Conservation (phyloP, 1,139 yeast genomes). For the Saccharomyces hybrid region DNA sequence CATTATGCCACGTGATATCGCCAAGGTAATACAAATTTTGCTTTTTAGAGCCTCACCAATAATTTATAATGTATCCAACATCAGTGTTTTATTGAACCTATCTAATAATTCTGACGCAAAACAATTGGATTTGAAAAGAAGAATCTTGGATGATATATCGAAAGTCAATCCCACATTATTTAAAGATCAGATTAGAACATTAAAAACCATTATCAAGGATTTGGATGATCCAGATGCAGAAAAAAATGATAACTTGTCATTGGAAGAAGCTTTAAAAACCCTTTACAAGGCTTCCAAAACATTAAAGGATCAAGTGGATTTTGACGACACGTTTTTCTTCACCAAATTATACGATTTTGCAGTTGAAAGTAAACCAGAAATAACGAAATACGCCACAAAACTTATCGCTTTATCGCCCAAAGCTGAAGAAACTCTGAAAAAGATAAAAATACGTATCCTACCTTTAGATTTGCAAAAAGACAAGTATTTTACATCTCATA, state of each 20-base stretch:
- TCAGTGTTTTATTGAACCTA: conserved; percentile 44
- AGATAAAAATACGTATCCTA: conserved; percentile 39
- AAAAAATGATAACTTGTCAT: conserved; percentile 18
- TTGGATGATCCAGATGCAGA: conserved; percentile 25
- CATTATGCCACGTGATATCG: conserved; percentile 44
- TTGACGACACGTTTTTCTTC: conserved; percentile 33
- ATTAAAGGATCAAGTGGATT: conserved; percentile 24
- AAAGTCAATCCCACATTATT: conserved; percentile 55
- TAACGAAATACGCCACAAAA: conserved; percentile 60
- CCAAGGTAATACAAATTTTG: conserved; percentile 45
- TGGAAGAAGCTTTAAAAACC: conserved; percentile 44
- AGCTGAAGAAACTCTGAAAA: conserved; percentile 36
- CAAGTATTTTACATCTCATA: conserved; percentile 43
- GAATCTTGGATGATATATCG: conserved; percentile 53
- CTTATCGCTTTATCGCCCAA: conserved; percentile 44
- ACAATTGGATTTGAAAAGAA: conserved; percentile 35
- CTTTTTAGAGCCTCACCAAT: conserved; percentile 56
- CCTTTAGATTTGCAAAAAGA: conserved; percentile 42
- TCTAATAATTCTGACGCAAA: conserved; percentile 36
- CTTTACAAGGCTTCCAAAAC: conserved; percentile 50
- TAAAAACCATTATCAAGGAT: conserved; percentile 38
- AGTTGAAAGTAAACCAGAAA: conserved; percentile 46
- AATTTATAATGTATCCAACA: conserved; percentile 58
- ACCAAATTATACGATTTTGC: conserved; percentile 41
- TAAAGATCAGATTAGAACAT: conserved; percentile 47